phyloP scores from a whole-genome alignment of 108 stramenopile species.

The Epithemia pelagica region DNA sequence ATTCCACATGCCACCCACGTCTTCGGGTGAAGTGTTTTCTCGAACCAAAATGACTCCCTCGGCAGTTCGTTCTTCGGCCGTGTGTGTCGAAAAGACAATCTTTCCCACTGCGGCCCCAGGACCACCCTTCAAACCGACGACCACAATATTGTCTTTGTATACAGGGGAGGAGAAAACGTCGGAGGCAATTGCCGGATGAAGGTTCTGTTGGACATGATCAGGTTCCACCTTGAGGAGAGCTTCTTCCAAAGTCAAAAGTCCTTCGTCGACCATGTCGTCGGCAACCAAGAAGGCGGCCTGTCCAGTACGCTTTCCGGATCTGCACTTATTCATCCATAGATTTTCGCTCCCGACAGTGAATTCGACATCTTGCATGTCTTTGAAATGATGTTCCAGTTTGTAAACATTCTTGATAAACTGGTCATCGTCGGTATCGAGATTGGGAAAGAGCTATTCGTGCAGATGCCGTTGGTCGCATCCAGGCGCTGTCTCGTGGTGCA shows the following conservation, averaged over 20 bases:
- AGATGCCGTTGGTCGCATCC: too few relatives aligned
- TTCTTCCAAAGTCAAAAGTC: conserved; percentile 57
- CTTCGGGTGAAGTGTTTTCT: conserved; percentile 60
- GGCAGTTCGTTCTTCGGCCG: conserved; percentile 57
- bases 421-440: too few relatives aligned
- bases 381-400: conserved; percentile 73
- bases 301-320: conserved; percentile 81
- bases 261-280: conserved; percentile 71
- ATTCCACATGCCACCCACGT: conserved; percentile 88
- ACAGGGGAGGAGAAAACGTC: conserved; percentile 40
- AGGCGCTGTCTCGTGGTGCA: too few relatives aligned
- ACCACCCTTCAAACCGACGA: conserved; percentile 69
- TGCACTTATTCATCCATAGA: conserved; percentile 87
- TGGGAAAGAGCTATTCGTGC: too few relatives aligned
- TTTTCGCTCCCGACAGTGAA: conserved; percentile 85
- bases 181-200: conserved; percentile 70
- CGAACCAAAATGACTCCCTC: conserved; percentile 75
- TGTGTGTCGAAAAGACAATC: conserved; percentile 66
- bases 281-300: conserved; percentile 83
- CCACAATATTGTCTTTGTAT: conserved; percentile 63
- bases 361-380: conserved; percentile 90
- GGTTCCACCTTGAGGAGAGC: conserved; percentile 75
- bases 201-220: conserved; percentile 73
- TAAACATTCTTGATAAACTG: conserved; percentile 70
- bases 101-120: conserved; percentile 86